phyloP scores from a whole-genome alignment of 2,329 filamentous ascomycete species.

The Fusarium zealandicum region DNA sequence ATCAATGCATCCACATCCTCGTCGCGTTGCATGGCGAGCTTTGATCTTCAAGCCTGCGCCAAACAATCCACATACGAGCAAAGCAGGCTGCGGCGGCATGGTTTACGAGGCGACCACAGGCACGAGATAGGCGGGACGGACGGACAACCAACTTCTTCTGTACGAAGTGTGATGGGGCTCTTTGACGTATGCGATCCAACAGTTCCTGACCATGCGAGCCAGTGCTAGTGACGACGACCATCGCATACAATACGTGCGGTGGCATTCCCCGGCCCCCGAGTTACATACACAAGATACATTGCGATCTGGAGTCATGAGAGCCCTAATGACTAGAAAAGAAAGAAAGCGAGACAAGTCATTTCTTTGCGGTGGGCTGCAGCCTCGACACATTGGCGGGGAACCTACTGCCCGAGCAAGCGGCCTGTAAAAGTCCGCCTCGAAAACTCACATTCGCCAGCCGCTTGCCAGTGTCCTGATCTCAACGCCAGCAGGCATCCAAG shows the following conservation, averaged over 20 bases:
- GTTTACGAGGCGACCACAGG: conserved; percentile 37
- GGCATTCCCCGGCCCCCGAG: conserved; percentile 20
- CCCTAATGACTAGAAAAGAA: neutral
- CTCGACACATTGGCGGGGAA: conserved; percentile 17
- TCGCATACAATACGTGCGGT: conserved; percentile 4
- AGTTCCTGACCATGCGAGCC: conserved; percentile 32
- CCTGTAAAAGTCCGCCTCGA: neutral
- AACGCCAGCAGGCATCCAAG: conserved; percentile 15
- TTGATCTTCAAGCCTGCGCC: conserved; percentile 10
- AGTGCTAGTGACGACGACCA: conserved; percentile 12
- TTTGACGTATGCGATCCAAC: conserved; percentile 33
- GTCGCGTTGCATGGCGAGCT: conserved; percentile 25
- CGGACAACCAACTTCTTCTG: conserved; percentile 20
- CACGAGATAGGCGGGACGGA: conserved; percentile 28
- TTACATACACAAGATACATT: neutral
- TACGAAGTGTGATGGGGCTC: conserved; percentile 19
- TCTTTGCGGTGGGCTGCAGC: conserved; percentile 6
- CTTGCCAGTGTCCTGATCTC: neutral
- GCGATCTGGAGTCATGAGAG: conserved; percentile 9
- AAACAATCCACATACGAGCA: conserved; percentile 33
- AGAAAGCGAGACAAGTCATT: conserved; percentile 20
- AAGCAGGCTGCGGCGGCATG: conserved; percentile 37
- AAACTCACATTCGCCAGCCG: conserved; percentile 2
- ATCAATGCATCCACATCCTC: conserved; percentile 35
- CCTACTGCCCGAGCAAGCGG: conserved; percentile 16